These are phyloP conservation scores for Calonectria multiphialidica DNA, from an alignment of 2,329 filamentous ascomycete species.

Conservation along the genomic window DNA sequence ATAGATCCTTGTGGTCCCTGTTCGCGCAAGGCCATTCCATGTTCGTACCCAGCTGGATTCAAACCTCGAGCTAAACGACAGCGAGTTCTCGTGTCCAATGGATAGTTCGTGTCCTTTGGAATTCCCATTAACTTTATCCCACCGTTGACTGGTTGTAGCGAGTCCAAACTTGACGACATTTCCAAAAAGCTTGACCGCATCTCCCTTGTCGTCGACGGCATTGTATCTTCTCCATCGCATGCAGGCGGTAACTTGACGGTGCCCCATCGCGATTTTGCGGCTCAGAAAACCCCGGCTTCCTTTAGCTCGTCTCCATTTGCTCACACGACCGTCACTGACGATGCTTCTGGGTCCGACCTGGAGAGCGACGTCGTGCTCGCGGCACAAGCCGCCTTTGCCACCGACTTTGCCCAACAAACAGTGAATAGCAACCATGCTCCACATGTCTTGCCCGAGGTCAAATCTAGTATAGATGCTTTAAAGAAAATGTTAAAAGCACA, in stretches of 20 bases:
- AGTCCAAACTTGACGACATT: not conserved
- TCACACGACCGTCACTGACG: not conserved
- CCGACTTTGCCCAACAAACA: not conserved
- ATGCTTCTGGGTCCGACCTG: not conserved
- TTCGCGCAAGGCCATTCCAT: conserved; percentile 13
- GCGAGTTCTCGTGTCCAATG: conserved; percentile 28
- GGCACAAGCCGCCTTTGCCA: not conserved
- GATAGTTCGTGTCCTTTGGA: conserved; percentile 21
- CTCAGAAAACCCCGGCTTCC: not conserved
- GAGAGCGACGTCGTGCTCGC: not conserved
- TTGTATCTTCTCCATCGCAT: not conserved
- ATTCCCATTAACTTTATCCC: not conserved
- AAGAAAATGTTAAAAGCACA: not conserved
- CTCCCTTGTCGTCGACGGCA: not conserved
- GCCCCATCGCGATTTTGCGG: not conserved
- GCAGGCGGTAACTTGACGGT: not conserved
- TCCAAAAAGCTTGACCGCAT: not conserved
- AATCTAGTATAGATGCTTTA: not conserved
- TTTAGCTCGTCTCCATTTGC: not conserved
- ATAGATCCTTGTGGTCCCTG: conserved; percentile 27
- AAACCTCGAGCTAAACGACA: conserved; percentile 27
- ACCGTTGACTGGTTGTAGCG: not conserved
- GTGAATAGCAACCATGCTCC: not conserved
- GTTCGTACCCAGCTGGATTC: conserved; percentile 14
- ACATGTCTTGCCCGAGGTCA: not conserved